Percentiles rank a stretch among this genome's conserved stretches.
Conservation (phyloP, 345 rosid genomes). For the Psidium friedrichsthalianum region DNA sequence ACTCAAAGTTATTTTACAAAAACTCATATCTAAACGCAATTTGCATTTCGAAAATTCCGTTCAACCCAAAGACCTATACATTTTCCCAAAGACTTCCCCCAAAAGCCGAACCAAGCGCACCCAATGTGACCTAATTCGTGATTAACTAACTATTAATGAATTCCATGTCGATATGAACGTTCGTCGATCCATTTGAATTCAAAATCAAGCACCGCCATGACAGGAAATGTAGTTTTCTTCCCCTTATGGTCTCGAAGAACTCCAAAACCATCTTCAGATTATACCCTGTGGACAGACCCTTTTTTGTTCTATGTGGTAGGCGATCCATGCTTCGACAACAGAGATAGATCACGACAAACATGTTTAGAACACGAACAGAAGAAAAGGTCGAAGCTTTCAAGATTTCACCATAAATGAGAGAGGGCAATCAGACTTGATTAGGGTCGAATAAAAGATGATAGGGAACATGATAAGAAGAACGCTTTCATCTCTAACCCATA, state of each 20-base stretch:
- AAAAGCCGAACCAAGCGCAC: too few species aligned
- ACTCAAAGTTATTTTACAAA: too few species aligned
- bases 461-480: slow-evolving; percentile 35
- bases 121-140: not conserved
- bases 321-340: not conserved
- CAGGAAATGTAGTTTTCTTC: not conserved
- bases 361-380: not conserved
- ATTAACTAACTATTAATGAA: not conserved
- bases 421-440: slow-evolving; percentile 29
- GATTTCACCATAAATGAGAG: not conserved
- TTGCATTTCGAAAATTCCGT: too few species aligned
- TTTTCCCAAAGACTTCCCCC: too few species aligned
- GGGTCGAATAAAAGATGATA: slow-evolving; percentile 18
- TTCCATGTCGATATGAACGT: not conserved
- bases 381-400: not conserved
- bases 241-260: not conserved
- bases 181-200: not conserved
- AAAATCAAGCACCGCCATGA: not conserved
- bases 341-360: not conserved
- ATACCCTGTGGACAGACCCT: not conserved
- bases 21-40: too few species aligned
- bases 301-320: not conserved
- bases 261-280: not conserved
- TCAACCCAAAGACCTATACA: too few species aligned
- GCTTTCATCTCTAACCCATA: slow-evolving; percentile 5